Conservation (phyloP, 2,329 filamentous ascomycete species). For the Arthrinium puccinioides region DNA sequence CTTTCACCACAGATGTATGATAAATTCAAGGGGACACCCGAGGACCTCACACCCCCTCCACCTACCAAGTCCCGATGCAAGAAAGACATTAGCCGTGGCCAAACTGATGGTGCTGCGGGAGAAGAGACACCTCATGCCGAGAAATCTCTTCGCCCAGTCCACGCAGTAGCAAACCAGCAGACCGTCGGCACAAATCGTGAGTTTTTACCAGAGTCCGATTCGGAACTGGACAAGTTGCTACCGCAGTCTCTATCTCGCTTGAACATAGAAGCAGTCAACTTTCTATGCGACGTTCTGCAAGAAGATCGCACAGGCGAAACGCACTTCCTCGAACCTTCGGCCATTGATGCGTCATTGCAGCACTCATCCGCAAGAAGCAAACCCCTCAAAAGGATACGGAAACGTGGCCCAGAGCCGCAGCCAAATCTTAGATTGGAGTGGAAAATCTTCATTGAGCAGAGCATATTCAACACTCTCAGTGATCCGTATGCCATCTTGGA, state of each 20-base stretch:
- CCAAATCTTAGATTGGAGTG: slow-evolving; percentile 38
- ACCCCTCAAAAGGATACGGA: slow-evolving; percentile 20
- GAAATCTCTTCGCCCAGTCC: no score
- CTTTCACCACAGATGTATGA: no score
- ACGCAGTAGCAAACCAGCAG: no score
- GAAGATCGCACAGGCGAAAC: slow-evolving; percentile 47
- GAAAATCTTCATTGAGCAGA: slow-evolving; percentile 56
- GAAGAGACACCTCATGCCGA: no score
- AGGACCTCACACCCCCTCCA: no score
- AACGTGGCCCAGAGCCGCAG: slow-evolving; percentile 14
- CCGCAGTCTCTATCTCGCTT: slow-evolving; percentile 52
- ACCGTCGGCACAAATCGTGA: no score
- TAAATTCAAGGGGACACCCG: no score
- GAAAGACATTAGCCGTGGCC: no score
- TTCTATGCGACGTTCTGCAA: slow-evolving; percentile 53
- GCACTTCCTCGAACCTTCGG: slow-evolving; percentile 35
- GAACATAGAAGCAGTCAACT: slow-evolving; percentile 48
- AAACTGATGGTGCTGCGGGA: no score
- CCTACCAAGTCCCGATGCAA: no score
- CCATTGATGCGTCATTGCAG: slow-evolving; percentile 21
- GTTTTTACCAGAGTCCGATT: no score
- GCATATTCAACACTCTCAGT: slow-evolving; percentile 56
- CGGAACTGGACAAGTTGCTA: slow-evolving; percentile 28
- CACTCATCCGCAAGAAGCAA: slow-evolving; percentile 18
- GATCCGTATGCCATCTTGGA: slow-evolving; percentile 45